These are phyloP conservation scores for Aspergillus texensis DNA, from an alignment of 2,329 filamentous ascomycete species.

Conservation along the genomic window DNA sequence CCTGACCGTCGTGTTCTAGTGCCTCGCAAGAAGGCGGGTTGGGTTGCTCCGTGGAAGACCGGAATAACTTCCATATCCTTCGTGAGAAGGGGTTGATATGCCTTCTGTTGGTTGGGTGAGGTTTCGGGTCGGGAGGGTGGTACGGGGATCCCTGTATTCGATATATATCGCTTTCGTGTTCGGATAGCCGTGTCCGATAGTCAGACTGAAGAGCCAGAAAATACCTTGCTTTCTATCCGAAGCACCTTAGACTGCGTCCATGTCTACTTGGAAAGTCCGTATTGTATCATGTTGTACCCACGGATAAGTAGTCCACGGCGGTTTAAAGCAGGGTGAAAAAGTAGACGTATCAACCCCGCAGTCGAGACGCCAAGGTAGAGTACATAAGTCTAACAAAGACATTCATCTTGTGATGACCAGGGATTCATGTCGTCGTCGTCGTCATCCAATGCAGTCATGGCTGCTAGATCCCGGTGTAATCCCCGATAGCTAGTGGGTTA, in stretches of 20 bases:
- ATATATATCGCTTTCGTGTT: not conserved
- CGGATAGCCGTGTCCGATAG: not conserved
- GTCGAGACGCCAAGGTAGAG: not conserved
- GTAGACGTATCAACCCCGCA: constrained; percentile 4
- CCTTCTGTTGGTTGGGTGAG: not conserved
- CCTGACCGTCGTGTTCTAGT: not conserved
- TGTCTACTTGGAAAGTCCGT: not conserved
- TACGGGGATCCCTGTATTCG: not conserved
- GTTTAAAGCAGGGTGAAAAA: not conserved
- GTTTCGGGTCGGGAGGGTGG: too few relatives aligned
- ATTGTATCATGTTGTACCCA: not conserved
- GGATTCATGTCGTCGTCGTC: not conserved
- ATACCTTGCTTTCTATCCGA: not conserved
- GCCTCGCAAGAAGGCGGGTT: not conserved
- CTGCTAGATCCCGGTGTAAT: not conserved
- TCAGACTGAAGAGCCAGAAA: not conserved
- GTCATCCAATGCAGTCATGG: constrained; percentile 2
- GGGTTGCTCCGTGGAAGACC: not conserved
- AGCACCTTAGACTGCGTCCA: not conserved
- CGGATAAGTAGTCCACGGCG: not conserved
- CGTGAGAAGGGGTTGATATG: not conserved
- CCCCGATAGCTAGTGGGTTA: not conserved
- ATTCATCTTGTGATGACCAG: not conserved
- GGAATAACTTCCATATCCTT: not conserved
- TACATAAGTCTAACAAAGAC: not conserved